Evolutionary conservation across 192 early-diverging fungal genomes (phyloP).

Genomic region (Backusella tuberculispora): DNA sequence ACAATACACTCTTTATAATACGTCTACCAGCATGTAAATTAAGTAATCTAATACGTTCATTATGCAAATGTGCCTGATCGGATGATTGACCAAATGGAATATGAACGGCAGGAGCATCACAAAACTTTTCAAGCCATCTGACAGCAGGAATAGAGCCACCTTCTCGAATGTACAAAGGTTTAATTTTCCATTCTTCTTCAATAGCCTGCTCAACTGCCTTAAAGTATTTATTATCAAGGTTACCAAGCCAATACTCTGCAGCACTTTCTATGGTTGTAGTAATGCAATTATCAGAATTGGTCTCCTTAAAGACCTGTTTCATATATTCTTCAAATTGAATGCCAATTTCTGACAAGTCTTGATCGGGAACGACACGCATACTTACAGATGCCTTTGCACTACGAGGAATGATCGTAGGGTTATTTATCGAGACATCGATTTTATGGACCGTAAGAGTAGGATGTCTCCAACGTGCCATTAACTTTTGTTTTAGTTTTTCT

Average conservation of each 20-base stretch:
- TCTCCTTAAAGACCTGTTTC: slow-evolving; percentile 51
- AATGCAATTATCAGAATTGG: slow-evolving; percentile 52
- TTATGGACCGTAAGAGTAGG: slow-evolving; percentile 77
- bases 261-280: slow-evolving; percentile 57
- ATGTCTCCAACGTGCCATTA: slow-evolving; percentile 78
- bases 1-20: slow-evolving; percentile 53
- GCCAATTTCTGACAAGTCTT: slow-evolving; percentile 65
- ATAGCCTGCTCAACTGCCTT: slow-evolving; percentile 71
- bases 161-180: slow-evolving; percentile 76
- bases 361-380: slow-evolving; percentile 79
- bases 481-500: slow-evolving; percentile 51
- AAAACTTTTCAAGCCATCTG: slow-evolving; percentile 70
- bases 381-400: slow-evolving; percentile 69
- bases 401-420: slow-evolving; percentile 72
- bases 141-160: slow-evolving; percentile 81
- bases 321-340: slow-evolving; percentile 60
- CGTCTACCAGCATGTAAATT: slow-evolving; percentile 70
- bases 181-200: slow-evolving; percentile 60
- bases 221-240: slow-evolving; percentile 65
- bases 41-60: slow-evolving; percentile 73
- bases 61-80: slow-evolving; percentile 79
- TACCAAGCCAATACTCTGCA: slow-evolving; percentile 81
- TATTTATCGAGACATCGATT: slow-evolving; percentile 73
- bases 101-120: slow-evolving; percentile 68
- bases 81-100: slow-evolving; percentile 79